Evolutionary conservation across 257 asterid genomes (phyloP).

Genomic region (Forsythia suspensa): DNA sequence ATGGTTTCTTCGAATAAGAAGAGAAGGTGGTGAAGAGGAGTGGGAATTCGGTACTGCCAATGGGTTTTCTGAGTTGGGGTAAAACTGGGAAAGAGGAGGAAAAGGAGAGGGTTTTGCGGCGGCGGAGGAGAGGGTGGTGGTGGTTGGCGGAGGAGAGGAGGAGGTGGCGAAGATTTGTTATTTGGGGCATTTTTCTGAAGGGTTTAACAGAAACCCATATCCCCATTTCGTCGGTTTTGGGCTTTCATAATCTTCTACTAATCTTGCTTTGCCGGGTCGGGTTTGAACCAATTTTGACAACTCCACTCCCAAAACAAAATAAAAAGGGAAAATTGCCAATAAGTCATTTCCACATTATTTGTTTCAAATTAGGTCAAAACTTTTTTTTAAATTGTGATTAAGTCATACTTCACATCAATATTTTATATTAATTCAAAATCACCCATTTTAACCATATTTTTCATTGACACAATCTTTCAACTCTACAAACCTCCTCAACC

Average conservation of each 20-base stretch:
- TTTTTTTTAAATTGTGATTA: too few species aligned
- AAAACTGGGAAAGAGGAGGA: constrained; percentile 29
- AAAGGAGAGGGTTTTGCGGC: constrained; percentile 32
- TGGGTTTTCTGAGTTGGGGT: constrained; percentile 17
- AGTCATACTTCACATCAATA: too few species aligned
- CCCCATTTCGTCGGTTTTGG: neutral
- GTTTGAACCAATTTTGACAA: neutral
- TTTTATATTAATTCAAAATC: too few species aligned
- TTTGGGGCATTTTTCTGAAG: constrained; percentile 45
- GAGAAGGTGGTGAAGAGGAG: constrained; percentile 35
- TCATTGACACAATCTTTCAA: too few species aligned
- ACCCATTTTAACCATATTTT: too few species aligned
- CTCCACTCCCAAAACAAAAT: too few species aligned
- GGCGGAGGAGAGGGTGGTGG: constrained; percentile 47
- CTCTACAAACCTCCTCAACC: too few species aligned
- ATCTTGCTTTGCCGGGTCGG: neutral
- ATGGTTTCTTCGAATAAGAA: constrained; percentile 41
- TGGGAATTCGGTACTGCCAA: constrained; percentile 10
- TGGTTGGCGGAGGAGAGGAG: constrained; percentile 60
- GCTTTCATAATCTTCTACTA: neutral
- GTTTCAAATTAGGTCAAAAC: too few species aligned
- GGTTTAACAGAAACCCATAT: neutral
- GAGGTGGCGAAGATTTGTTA: constrained; percentile 66
- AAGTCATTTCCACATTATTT: too few species aligned
- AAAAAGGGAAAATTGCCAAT: too few species aligned